These are phyloP conservation scores for Rhodotorula sp. DNA, from an alignment of 1,284 basidiomycete genomes.

Conservation along the genomic window DNA sequence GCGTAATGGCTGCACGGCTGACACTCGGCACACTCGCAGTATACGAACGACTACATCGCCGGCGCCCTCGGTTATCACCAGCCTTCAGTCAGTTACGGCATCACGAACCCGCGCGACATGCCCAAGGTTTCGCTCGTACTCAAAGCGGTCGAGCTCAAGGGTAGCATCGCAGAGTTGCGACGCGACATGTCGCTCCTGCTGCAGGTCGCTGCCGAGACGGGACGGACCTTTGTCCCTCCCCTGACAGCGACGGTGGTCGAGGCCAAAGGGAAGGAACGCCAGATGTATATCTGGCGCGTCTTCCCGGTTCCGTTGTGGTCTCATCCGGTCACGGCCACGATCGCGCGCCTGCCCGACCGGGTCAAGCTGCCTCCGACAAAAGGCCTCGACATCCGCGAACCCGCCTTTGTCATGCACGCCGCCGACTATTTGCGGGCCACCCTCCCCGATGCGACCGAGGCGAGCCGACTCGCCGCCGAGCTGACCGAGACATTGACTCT, in stretches of 20 bases:
- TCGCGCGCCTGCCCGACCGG: background rate
- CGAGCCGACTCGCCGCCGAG: background rate
- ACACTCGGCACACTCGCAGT: slow-evolving; percentile 1
- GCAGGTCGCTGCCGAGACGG: slow-evolving; percentile 21
- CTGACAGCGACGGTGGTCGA: slow-evolving; percentile 5
- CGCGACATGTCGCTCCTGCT: slow-evolving; percentile 25
- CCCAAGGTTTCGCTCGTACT: slow-evolving; percentile 23
- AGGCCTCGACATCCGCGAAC: slow-evolving; percentile 11
- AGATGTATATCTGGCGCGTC: slow-evolving; percentile 23
- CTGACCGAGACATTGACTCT: slow-evolving; percentile 17
- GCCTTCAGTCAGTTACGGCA: slow-evolving; percentile 10
- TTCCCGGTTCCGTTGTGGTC: slow-evolving; percentile 32
- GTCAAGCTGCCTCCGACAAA: slow-evolving; percentile 1
- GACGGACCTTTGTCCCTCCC: slow-evolving; percentile 21
- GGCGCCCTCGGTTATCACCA: slow-evolving; percentile 30
- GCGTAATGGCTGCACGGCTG: background rate
- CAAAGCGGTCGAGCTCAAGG: slow-evolving; percentile 8
- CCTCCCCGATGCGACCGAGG: background rate
- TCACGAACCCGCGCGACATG: background rate
- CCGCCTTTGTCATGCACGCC: slow-evolving; percentile 18
- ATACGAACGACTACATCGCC: slow-evolving; percentile 28
- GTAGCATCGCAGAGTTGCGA: slow-evolving; percentile 6
- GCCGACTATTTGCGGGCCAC: background rate
- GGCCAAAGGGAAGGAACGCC: background rate
- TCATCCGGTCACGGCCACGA: background rate